Evolutionary conservation across 2,329 filamentous ascomycete species (phyloP), one percentile per base, ranked within the genome.

Genomic region (Clarireedia homoeocarpa): DNA sequence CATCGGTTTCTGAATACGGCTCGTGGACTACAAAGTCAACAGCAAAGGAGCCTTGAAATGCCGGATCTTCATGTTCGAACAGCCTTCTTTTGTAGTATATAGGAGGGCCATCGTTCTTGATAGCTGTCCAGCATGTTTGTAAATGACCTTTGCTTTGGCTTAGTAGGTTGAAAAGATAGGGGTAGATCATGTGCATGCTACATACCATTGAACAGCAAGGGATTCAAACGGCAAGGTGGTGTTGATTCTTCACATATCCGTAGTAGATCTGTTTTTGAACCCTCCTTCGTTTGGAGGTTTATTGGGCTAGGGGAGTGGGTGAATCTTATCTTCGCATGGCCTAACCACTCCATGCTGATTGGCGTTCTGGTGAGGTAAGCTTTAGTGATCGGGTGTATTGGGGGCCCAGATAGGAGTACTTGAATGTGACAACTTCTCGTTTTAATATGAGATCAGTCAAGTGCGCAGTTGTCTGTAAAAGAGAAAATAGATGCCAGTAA

Each of bases 111-210:
- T 84, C 83, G 34, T 83, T 78, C 63, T 88, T 88, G 20, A 89
- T 74, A 3, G 83, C 82, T 2, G 92, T 96, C 83, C 86, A 96
- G 70, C 86, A 83, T 1, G 92, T 97, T 73, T 97, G 94, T 15
- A 96, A 70, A 69, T 97, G 90, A 15, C 53, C 53, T 55, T 20
- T 26, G 20, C 10, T 14, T 26, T 51, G 15, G 27, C 15, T 50
- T 34, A 51, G 23, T 38, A 46, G 20, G 17, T 9, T 34, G 20
- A 20, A 5, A 23, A 70, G 86, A 83, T 23, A 44, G 14, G 40
- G 40, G 23, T 6, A 0, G 92, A 96, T 73, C 97, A 92, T 15
- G 96, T 69, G 69, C 96, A 89, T n/a, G 6, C 20, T 4, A n/a
- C 34, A 44, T 55, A 42, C 94, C 92, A 66, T 96, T 97, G 81